Percentiles rank a stretch among this genome's conserved stretches.
Evolutionary conservation across 1,284 basidiomycete species (phyloP).

Genomic region (Puccinia horiana): DNA sequence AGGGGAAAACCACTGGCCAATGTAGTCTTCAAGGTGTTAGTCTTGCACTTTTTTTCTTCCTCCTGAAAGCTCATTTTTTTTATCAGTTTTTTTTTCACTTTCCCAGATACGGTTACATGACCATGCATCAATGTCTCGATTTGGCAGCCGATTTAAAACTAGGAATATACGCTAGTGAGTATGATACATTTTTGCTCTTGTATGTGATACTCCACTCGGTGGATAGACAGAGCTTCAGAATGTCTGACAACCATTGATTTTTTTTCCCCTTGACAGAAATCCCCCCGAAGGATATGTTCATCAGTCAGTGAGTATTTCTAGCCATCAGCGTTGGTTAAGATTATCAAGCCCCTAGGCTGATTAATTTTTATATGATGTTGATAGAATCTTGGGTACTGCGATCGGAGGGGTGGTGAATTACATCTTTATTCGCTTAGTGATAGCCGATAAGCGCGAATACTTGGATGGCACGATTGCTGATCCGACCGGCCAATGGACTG

Average conservation of each 20-base stretch:
- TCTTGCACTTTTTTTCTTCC: neutral
- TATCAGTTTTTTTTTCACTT: neutral
- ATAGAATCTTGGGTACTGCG: constrained; percentile 55
- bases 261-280: constrained; percentile 49
- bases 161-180: constrained; percentile 57
- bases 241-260: neutral
- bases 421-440: constrained; percentile 56
- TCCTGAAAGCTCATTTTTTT: too few species aligned
- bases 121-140: constrained; percentile 58
- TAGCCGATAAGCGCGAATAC: constrained; percentile 57
- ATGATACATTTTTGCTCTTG: too few species aligned
- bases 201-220: too few species aligned
- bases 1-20: constrained; percentile 41
- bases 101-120: constrained; percentile 42
- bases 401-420: constrained; percentile 58
- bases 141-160: constrained; percentile 58
- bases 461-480: constrained; percentile 56
- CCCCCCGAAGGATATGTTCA: constrained; percentile 58
- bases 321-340: neutral
- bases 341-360: neutral
- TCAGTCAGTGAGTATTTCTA: constrained; percentile 53
- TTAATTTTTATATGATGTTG: neutral
- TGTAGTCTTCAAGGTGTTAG: constrained; percentile 45
- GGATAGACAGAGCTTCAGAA: too few species aligned
- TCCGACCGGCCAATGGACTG: constrained; percentile 58